phyloP scores from a whole-genome alignment of 192 early-diverging fungal genomes.

The Dissophora ornata region DNA sequence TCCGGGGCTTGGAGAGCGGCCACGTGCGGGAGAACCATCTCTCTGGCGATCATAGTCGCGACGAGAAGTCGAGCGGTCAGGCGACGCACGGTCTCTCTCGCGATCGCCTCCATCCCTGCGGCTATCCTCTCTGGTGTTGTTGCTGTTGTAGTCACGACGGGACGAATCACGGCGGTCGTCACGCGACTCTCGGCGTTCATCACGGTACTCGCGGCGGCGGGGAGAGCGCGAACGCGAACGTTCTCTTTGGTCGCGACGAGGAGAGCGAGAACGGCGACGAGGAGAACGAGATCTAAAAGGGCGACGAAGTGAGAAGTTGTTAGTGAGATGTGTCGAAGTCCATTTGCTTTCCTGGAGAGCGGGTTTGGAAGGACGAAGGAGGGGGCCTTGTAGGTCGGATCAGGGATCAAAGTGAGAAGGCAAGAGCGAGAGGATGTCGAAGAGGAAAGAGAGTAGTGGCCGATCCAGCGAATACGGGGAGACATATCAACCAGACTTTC shows the following conservation, averaged over 20 bases:
- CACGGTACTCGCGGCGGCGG: slow-evolving; percentile 39
- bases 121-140: slow-evolving; percentile 6
- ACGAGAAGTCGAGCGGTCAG: slow-evolving; percentile 7
- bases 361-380: too few species aligned
- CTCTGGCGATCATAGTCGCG: slow-evolving; percentile 22
- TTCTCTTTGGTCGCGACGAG: slow-evolving; percentile 18
- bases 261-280: slow-evolving; percentile 28
- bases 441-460: too few species aligned
- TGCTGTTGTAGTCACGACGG: slow-evolving; percentile 13
- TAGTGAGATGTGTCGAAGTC: too few species aligned
- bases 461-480: not conserved
- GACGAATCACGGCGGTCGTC: slow-evolving; percentile 22
- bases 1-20: slow-evolving; percentile 36
- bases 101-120: slow-evolving; percentile 32
- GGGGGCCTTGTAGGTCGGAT: too few species aligned
- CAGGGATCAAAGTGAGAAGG: too few species aligned
- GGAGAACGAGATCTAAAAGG: slow-evolving; percentile 30
- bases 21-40: slow-evolving; percentile 20
- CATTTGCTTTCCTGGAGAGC: too few species aligned
- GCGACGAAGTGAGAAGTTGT: too few species aligned
- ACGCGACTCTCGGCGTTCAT: slow-evolving; percentile 20
- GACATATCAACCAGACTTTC: not conserved
- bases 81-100: slow-evolving; percentile 1
- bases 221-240: slow-evolving; percentile 36
- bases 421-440: too few species aligned